Conservation (phyloP, 2,329 filamentous ascomycete genomes). For the Fusarium praegraminearum region DNA sequence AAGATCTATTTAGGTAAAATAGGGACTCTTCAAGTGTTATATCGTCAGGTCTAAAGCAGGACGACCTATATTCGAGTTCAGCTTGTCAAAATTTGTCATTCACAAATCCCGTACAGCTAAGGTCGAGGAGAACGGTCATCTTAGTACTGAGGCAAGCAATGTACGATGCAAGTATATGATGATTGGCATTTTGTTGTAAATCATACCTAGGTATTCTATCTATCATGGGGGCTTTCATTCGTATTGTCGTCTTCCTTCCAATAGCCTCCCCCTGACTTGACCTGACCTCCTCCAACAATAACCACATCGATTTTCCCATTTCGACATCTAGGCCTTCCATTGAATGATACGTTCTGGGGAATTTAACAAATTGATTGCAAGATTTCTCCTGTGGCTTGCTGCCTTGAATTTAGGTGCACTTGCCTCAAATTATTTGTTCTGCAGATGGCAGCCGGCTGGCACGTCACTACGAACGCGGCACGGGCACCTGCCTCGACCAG, state of each 20-base stretch:
- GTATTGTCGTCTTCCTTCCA: neutral
- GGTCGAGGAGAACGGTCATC: neutral
- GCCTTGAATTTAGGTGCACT: neutral
- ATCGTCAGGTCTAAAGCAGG: neutral
- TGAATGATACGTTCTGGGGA: neutral
- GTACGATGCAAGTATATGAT: neutral
- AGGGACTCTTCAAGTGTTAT: neutral
- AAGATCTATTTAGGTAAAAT: accelerated
- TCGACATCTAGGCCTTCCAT: neutral
- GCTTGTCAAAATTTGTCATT: neutral
- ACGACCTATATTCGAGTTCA: neutral
- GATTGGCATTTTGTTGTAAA: neutral
- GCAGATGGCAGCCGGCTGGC: conserved; percentile 7
- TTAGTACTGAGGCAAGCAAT: neutral
- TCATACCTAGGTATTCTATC: no score
- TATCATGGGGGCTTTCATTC: neutral
- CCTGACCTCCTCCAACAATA: neutral
- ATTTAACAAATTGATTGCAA: neutral
- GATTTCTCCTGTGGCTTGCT: neutral
- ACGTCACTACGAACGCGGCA: conserved; percentile 4
- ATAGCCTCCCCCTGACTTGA: neutral
- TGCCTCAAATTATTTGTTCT: neutral
- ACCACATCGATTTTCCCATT: neutral
- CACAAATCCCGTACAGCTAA: neutral
- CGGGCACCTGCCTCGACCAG: conserved; percentile 21